A percentile compares a stretch with the other conserved stretches of the same genome.
phyloP scores from a whole-genome alignment of 192 early-diverging fungal species.

The Thamnidium elegans region DNA sequence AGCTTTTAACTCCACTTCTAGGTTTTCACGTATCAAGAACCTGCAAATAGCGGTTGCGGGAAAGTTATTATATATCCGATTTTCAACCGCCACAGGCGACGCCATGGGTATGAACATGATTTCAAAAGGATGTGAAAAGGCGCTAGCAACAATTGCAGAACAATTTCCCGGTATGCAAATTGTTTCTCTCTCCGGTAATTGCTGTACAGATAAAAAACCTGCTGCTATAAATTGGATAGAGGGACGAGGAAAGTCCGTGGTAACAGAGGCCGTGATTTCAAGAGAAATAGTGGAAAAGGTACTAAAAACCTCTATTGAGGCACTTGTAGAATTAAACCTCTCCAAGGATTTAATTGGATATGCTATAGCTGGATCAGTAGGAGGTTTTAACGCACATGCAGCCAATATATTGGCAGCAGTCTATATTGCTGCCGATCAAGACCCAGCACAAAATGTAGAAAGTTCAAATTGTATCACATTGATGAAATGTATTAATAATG shows the following conservation, averaged over 20 bases:
- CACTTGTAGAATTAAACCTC: slow-evolving; percentile 75
- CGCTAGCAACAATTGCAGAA: slow-evolving; percentile 58
- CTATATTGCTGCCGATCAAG: slow-evolving; percentile 89
- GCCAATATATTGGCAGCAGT: slow-evolving; percentile 91
- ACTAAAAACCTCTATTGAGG: slow-evolving; percentile 82
- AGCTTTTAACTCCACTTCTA: slow-evolving; percentile 69
- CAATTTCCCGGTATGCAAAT: slow-evolving; percentile 73
- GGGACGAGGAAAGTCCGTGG: slow-evolving; percentile 92
- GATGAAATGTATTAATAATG: slow-evolving; percentile 79
- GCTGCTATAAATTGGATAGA: slow-evolving; percentile 97
- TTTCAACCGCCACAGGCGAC: slow-evolving; percentile 88
- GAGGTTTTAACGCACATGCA: slow-evolving; percentile 93
- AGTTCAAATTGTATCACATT: slow-evolving; percentile 90
- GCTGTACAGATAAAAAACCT: slow-evolving; percentile 95
- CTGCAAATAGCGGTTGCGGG: slow-evolving; percentile 85
- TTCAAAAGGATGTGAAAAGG: slow-evolving; percentile 89
- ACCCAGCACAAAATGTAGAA: slow-evolving; percentile 96
- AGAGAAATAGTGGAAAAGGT: slow-evolving; percentile 76
- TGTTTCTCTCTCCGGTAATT: slow-evolving; percentile 80
- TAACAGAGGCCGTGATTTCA: slow-evolving; percentile 80
- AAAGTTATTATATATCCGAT: slow-evolving; percentile 80
- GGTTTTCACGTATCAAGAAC: slow-evolving; percentile 68
- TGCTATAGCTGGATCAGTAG: slow-evolving; percentile 89
- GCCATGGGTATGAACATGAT: no score
- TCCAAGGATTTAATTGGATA: slow-evolving; percentile 90